Conservation (phyloP, 2,329 filamentous ascomycete genomes). For the Byssochlamys sp. region DNA sequence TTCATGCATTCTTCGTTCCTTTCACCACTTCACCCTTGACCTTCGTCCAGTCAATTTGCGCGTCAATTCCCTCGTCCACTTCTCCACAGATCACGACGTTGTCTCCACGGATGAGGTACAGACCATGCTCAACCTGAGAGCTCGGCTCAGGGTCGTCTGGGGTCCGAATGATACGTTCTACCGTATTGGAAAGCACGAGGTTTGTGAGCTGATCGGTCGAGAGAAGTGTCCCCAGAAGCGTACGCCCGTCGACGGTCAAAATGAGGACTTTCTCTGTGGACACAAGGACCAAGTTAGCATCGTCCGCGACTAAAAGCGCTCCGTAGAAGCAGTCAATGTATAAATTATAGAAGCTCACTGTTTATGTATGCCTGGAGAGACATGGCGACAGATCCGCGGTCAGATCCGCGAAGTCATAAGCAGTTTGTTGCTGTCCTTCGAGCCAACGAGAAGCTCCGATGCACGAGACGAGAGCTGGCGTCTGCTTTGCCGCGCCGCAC, state of each 20-base stretch:
- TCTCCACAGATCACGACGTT: conserved; percentile 85
- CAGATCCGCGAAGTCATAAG: not conserved
- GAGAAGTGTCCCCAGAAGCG: conserved; percentile 69
- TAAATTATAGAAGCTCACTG: conserved; percentile 32
- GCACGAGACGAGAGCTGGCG: not conserved
- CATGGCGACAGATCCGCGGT: conserved; percentile 29
- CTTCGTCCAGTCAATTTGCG: conserved; percentile 82
- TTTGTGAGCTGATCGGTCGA: conserved; percentile 89
- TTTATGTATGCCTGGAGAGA: conserved; percentile 47
- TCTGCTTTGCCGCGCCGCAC: not conserved
- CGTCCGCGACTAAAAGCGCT: not conserved
- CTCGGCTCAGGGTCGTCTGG: conserved; percentile 74
- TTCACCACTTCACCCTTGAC: conserved; percentile 78
- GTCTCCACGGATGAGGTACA: conserved; percentile 88
- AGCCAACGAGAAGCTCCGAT: not conserved
- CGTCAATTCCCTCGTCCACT: conserved; percentile 80
- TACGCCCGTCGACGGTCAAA: conserved; percentile 84
- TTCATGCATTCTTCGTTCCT: conserved; percentile 65
- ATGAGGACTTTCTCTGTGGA: conserved; percentile 75
- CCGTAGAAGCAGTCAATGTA: not conserved
- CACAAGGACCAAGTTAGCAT: not conserved
- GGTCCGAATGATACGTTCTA: conserved; percentile 83
- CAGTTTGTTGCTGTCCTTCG: not conserved
- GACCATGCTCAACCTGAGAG: conserved; percentile 68
- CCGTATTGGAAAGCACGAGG: conserved; percentile 70